Base-by-base conservation (phyloP, 202 grass and related monocot genomes). In the Panicum hallii region DNA sequence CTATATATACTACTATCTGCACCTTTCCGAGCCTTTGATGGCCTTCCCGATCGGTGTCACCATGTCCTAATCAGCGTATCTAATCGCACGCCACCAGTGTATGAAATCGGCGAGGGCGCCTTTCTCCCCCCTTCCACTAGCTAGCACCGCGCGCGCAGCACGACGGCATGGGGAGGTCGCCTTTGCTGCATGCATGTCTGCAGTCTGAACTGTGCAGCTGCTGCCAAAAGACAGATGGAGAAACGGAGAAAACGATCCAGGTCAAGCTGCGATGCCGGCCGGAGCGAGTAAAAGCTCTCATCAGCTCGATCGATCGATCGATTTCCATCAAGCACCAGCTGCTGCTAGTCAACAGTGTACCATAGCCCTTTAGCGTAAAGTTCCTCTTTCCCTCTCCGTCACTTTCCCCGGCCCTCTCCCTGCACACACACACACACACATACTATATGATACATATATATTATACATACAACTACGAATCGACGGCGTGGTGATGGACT, bases 11-110 rank as follows among this genome's bases (percentile, higher is more conserved):
- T 49, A 49, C 72, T 40, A 43, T 57, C 13, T 23, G 38, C 52
- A 69, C 26, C 66, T 79, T 80, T 79, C 34, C 23, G 49, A 78
- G 42, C 15, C n/a, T 60, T 40, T 66, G 71, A 54, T 52, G 41
- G 47, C 42, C 70, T 58, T 63, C 58, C 67, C 64, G 54, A 86
- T 89, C 80, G 13, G 48, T 84, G 23, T 79, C 83, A 72, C 46
- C 47, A 50, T 26, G 85, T 85, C 85, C 85, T 82, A 88, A 91
- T 85, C 81, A 84, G 70, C 80, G 85, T 80, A 87, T 90, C 89
- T 85, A 91, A 88, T 67, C 81, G 63, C 85, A 91, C 85, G 19
- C 54, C 68, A 62, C 43, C 61, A 81, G 69, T 77, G 89, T 81
- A 91, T 91, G 77, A 66, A 81, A 87, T 87, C 77, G 36, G 36